Evolutionary conservation across 371 early-diverging fungal genomes (phyloP), one percentile per base, ranked within the genome.

Genomic region (Blakeslea trispora): DNA sequence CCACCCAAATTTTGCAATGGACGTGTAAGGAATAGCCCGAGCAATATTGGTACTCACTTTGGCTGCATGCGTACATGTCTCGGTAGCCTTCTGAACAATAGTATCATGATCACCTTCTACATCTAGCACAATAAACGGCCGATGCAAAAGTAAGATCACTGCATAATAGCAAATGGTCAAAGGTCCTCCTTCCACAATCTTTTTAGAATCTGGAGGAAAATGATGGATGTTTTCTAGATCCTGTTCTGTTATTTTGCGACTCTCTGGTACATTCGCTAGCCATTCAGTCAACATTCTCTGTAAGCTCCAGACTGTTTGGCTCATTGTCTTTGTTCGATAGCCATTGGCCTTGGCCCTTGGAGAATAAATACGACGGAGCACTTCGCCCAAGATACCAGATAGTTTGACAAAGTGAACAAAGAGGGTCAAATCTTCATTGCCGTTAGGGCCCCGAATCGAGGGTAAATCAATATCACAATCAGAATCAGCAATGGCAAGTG

Each of bases 11-110:
- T 63, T 65, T 11, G 63, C 49, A 39, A 70, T 66, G 14, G 64
- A 59, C 18, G 59, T 53, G 15, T 46, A 43, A 1, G 71, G 68
- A 18, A 71, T 58, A 11, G 55, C 41, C 5, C 74, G 59, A 13
- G 82, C 82, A 49, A 84, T 67, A 52, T 82, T 79, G 39, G 83
- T 71, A 0, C 74, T 58, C 6, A 61, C 49, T 48, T 80, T 83
- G 17, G 86, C 86, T 2, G 83, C 79, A 11, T 67, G 57, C 1
- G 74, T 76, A 41, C 83, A 83, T 7, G 77, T 64, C 1, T 59
- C 61, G 15, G 59, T 22, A 14, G 72, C 63, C 39, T 68, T 59
- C 41, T 46, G 50, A 18, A 48, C 35, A 28, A 11, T 8, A 5
- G 7, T 21, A 24, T 23, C 37, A 37, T 52, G 48, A 28, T 59